Conservation (phyloP, 2,329 filamentous ascomycete genomes). For the Myotisia sp. region DNA sequence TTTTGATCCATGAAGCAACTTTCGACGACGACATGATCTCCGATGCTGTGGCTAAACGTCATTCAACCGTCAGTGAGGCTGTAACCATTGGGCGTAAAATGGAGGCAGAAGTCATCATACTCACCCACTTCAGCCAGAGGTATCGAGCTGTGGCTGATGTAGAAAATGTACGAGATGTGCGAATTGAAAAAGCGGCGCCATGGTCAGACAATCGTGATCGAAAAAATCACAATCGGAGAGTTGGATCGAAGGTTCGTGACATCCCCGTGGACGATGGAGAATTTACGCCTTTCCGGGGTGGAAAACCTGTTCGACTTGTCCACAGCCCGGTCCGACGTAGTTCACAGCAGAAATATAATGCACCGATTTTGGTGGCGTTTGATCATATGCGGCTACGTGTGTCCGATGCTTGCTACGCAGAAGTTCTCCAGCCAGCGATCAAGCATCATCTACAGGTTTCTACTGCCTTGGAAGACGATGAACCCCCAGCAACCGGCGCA, state of each 20-base stretch:
- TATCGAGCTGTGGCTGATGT: slow-evolving; percentile 52
- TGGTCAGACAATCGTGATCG: neutral
- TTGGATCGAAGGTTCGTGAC: slow-evolving; percentile 8
- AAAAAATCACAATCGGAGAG: slow-evolving; percentile 1
- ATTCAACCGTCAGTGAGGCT: slow-evolving; percentile 78
- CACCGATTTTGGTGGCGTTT: slow-evolving; percentile 46
- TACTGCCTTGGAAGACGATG: too few relatives aligned
- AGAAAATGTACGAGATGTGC: slow-evolving; percentile 2
- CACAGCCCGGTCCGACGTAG: slow-evolving; percentile 1
- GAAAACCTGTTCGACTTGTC: neutral
- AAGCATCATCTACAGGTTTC: slow-evolving; percentile 38
- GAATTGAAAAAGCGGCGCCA: neutral
- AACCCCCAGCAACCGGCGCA: too few relatives aligned
- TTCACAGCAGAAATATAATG: slow-evolving; percentile 18
- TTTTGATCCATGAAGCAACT: slow-evolving; percentile 90
- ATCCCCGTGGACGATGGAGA: slow-evolving; percentile 8
- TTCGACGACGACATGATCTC: slow-evolving; percentile 72
- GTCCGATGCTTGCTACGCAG: slow-evolving; percentile 43
- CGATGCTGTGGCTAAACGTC: slow-evolving; percentile 76
- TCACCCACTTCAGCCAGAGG: slow-evolving; percentile 91
- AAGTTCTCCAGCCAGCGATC: slow-evolving; percentile 43
- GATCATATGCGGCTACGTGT: slow-evolving; percentile 51
- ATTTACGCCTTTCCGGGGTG: neutral
- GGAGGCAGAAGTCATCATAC: slow-evolving; percentile 61
- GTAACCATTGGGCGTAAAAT: slow-evolving; percentile 62